Evolutionary conservation across 345 rosid genomes (phyloP).

Genomic region (Crucihimalaya himalaica): DNA sequence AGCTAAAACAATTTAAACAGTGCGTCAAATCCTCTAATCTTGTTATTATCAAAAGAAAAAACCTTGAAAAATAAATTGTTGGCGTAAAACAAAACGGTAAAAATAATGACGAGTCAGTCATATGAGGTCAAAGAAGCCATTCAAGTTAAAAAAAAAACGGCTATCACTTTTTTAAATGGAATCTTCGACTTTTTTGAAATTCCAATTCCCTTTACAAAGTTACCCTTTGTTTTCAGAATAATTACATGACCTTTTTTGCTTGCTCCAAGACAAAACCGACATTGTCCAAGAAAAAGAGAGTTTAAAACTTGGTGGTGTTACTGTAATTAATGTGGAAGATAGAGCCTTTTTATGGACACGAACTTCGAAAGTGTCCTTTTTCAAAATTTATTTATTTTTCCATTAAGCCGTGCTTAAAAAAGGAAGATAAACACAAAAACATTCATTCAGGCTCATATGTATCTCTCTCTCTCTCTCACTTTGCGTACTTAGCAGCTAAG

Average conservation of each 20-base stretch:
- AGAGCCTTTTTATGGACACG: conserved; percentile 24
- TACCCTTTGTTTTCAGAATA: not conserved
- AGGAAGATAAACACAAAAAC: conserved; percentile 20
- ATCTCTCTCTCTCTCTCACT: conserved; percentile 19
- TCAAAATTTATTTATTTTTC: not conserved
- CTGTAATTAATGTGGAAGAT: conserved; percentile 6
- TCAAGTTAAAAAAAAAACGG: conserved; percentile 16
- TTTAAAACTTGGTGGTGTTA: conserved; percentile 13
- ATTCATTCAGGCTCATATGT: conserved; percentile 10
- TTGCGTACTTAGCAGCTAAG: conserved; percentile 50
- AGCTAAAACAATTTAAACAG: not conserved
- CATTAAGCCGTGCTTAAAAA: conserved; percentile 13
- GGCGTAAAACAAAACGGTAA: not conserved
- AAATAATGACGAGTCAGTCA: conserved; percentile 7
- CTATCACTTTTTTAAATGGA: not conserved
- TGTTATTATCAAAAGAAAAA: not conserved
- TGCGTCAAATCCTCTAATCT: conserved; percentile 15
- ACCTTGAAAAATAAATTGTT: not conserved
- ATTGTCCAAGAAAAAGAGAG: not conserved
- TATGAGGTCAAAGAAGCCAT: conserved; percentile 32
- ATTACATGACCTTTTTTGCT: not conserved
- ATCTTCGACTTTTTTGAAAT: conserved; percentile 35
- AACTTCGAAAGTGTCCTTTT: conserved; percentile 25
- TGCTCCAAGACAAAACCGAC: conserved; percentile 6
- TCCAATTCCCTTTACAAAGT: not conserved